phyloP scores from a whole-genome alignment of 2,329 filamentous ascomycete species.

The Trichophyton benhamiae region DNA sequence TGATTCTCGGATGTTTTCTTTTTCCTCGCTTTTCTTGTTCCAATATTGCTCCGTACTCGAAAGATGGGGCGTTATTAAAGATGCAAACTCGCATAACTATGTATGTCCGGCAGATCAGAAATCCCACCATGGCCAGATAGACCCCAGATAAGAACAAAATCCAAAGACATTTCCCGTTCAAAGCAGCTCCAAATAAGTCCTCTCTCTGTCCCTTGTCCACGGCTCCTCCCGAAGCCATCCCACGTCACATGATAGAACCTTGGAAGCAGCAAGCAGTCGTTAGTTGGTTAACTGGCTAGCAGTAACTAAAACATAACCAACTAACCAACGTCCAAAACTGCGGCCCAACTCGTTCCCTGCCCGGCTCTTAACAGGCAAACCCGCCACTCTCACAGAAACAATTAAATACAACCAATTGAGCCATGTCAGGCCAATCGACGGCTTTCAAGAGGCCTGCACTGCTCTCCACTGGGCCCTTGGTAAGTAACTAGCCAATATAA shows the following conservation, averaged over 20 bases:
- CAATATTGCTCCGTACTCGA: not conserved
- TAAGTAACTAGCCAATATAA: slow-evolving; percentile 13
- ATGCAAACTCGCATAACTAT: not conserved
- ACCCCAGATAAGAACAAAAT: not conserved
- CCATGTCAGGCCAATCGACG: not conserved
- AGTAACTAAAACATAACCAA: too few species aligned
- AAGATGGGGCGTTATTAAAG: not conserved
- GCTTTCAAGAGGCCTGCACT: slow-evolving; percentile 18
- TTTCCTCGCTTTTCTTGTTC: not conserved
- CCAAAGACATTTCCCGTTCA: not conserved
- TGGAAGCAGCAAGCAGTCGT: too few species aligned
- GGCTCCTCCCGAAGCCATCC: too few species aligned
- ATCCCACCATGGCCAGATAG: not conserved
- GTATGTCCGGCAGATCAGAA: not conserved
- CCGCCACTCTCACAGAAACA: not conserved
- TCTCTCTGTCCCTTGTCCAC: not conserved
- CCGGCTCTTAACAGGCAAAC: not conserved
- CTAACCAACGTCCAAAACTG: not conserved
- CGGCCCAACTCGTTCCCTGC: not conserved
- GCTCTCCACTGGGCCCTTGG: slow-evolving; percentile 24
- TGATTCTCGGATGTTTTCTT: not conserved
- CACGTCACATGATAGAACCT: not conserved
- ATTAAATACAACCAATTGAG: not conserved
- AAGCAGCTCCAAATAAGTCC: not conserved
- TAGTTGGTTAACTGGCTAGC: too few species aligned